Evolutionary conservation across 164 flowering plant genomes (phyloP).

Genomic region (Stephania cephalantha): DNA sequence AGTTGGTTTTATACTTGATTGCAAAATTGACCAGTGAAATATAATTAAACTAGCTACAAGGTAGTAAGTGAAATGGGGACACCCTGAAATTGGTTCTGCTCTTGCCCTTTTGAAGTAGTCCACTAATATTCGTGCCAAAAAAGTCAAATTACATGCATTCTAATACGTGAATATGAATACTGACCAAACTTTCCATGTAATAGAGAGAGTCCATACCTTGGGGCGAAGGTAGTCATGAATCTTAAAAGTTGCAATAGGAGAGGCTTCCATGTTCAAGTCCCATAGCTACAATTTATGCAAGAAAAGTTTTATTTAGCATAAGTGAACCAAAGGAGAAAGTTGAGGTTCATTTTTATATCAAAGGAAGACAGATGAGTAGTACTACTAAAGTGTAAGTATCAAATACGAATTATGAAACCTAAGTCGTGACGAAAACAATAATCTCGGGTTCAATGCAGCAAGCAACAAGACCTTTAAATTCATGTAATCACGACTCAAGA

Average conservation of each 20-base stretch:
- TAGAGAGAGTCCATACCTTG: slow-evolving; percentile 37
- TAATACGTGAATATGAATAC: not conserved
- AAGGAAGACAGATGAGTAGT: not conserved
- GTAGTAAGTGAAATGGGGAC: not conserved
- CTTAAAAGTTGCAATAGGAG: slow-evolving; percentile 61
- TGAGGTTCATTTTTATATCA: not conserved
- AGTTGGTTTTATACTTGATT: not conserved
- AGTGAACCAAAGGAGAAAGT: not conserved
- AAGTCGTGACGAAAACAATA: not conserved
- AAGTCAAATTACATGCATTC: not conserved
- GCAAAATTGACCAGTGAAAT: not conserved
- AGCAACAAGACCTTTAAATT: slow-evolving; percentile 54
- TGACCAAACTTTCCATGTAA: not conserved
- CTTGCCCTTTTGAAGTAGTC: not conserved
- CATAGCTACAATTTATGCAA: slow-evolving; percentile 47
- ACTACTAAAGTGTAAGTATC: not conserved
- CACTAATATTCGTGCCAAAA: not conserved
- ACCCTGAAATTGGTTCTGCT: not conserved
- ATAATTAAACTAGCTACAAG: not conserved
- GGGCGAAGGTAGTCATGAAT: slow-evolving; percentile 71
- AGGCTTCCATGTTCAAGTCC: slow-evolving; percentile 65
- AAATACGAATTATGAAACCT: not conserved
- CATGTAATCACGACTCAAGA: slow-evolving; percentile 83
- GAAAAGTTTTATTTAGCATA: slow-evolving; percentile 15
- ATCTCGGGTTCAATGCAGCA: slow-evolving; percentile 2